Percentiles rank a stretch among this genome's conserved stretches.
Evolutionary conservation across 495 filamentous ascomycete species (phyloP).

Genomic region (Daldinia bambusicola): DNA sequence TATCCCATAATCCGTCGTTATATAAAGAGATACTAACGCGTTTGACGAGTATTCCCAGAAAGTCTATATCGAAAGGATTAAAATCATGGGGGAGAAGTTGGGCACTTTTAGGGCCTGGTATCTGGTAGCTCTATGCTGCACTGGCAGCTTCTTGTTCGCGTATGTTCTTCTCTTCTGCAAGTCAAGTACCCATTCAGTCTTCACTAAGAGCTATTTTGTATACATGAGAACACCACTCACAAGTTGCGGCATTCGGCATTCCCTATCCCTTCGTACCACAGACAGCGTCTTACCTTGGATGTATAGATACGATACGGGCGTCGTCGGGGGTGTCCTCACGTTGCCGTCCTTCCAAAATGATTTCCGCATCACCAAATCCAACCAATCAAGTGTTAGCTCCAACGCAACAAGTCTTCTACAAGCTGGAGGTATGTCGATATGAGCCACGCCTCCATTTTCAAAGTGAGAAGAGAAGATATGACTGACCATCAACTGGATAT

Average conservation of each 20-base stretch:
- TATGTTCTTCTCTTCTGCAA: conserved; percentile 14
- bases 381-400: conserved; percentile 52
- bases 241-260: not conserved
- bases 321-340: conserved; percentile 67
- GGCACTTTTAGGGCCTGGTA: conserved; percentile 44
- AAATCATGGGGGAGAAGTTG: conserved; percentile 29
- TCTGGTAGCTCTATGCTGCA: conserved; percentile 43
- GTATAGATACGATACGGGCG: conserved; percentile 64
- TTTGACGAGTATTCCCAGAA: not conserved
- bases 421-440: conserved; percentile 48
- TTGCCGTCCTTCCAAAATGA: conserved; percentile 66
- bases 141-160: conserved; percentile 47
- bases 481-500: conserved; percentile 46
- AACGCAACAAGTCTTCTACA: conserved; percentile 71
- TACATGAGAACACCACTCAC: not conserved
- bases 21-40: not conserved
- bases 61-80: not conserved
- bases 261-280: not conserved
- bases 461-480: not conserved
- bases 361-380: conserved; percentile 51
- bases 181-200: too few relatives aligned
- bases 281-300: not conserved
- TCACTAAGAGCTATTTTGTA: not conserved
- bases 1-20: not conserved
- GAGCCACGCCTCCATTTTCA: not conserved